phyloP scores from a whole-genome alignment of 768 basidiomycete species.

The Russula earlei region DNA sequence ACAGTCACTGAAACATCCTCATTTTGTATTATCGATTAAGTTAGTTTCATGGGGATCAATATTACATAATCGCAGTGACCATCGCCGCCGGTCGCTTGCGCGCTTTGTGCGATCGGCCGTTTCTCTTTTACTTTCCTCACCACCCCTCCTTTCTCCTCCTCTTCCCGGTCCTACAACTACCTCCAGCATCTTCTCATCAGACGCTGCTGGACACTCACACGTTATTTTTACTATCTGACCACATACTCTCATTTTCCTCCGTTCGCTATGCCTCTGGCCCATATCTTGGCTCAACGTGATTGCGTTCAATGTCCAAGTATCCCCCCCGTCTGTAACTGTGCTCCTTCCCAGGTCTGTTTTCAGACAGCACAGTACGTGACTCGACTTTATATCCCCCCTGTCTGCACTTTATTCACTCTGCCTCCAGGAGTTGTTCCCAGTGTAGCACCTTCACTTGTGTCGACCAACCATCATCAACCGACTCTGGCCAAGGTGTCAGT shows the following conservation, averaged over 20 bases:
- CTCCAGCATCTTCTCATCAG: background rate
- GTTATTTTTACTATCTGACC: constrained; percentile 4
- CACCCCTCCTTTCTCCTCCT: background rate
- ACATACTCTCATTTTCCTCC: constrained; percentile 9
- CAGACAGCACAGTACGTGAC: constrained; percentile 47
- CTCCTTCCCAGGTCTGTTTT: constrained; percentile 46
- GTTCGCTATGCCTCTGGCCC: constrained; percentile 19
- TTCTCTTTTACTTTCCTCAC: background rate
- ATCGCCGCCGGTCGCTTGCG: too few relatives aligned
- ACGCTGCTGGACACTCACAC: background rate
- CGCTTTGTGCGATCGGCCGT: background rate
- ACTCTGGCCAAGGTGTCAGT: constrained; percentile 35
- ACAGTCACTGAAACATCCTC: constrained; percentile 9
- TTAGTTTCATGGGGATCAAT: too few relatives aligned
- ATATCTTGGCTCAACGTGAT: constrained; percentile 19
- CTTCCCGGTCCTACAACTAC: background rate
- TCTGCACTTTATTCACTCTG: background rate
- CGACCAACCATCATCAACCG: constrained; percentile 19
- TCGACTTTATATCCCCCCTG: background rate
- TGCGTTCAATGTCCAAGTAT: constrained; percentile 39
- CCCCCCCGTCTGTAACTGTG: constrained; percentile 47
- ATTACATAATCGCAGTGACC: background rate
- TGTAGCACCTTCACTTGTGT: constrained; percentile 51
- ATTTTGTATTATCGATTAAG: too few relatives aligned
- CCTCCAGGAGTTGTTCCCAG: constrained; percentile 44